Base-by-base conservation (phyloP, 768 basidiomycete species). In the Leucosporidium creatinivorum region DNA sequence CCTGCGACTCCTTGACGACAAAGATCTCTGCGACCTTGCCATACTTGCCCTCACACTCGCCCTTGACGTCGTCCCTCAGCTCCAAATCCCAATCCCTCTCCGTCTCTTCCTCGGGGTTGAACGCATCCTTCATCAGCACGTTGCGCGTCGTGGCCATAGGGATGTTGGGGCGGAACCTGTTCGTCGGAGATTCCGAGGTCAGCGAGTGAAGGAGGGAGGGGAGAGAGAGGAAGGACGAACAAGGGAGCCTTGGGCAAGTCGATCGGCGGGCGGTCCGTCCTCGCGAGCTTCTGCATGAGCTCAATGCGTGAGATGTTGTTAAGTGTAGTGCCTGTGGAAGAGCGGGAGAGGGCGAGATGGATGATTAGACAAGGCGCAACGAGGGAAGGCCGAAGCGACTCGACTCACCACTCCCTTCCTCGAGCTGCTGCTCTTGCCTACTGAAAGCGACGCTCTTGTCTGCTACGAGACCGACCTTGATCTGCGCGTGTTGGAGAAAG, bases 241-340 rank as follows among this genome's bases (percentile, higher is more conserved):
- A 60, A 57, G 61, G 58, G 30, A 26, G 66, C n/a, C 49, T 55
- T 57, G 50, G 36, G 58, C 17, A 59, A 44, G 25, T 47, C 58
- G 26, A 57, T 57, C 18, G 58, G 54, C 3, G 62, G 66, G 10
- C 56, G 57, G 47, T 80, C 80, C 80, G 86, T 89, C 83, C 96
- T 91, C 79, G 96, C 93, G 85, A 99, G 90, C 86, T 98, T 99
- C 82, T 93, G 91, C 96, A 99, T 99, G 82, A 99, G 91, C 79
- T 92, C 91, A 83, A 96, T 93, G 81, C 96, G 90, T 77, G 92
- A 91, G 77, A 89, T 90, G 83, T 90, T 90, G 82, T 96, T 96
- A 83, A 96, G 85, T 84, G 91, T 91, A 89, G 89, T 90, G 80
- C 89, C 91, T 93, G 76, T 69, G 26, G 26, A 1, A 3, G 47